Conservation (phyloP, 1,284 basidiomycete species). For the Trametes hirsuta region DNA sequence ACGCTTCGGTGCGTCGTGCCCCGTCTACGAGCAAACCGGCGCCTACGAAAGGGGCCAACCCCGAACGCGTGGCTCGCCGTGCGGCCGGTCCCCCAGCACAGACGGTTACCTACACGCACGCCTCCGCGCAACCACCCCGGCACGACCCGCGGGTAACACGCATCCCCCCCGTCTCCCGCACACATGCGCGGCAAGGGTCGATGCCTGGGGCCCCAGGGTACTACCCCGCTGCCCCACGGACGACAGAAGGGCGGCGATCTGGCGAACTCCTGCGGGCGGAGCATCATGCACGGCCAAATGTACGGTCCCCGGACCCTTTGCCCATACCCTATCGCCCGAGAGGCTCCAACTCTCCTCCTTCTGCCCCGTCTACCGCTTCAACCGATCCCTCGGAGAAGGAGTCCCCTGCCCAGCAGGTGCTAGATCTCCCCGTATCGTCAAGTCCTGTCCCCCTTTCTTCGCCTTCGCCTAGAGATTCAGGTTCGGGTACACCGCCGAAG, state of each 20-base stretch:
- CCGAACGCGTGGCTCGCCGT: slow-evolving; percentile 24
- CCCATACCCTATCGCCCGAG: slow-evolving; percentile 39
- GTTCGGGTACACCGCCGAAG: slow-evolving; percentile 24
- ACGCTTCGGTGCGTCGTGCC: slow-evolving; percentile 21
- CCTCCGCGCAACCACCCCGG: slow-evolving; percentile 12
- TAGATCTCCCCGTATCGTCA: slow-evolving; percentile 18
- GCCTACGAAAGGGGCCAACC: slow-evolving; percentile 9
- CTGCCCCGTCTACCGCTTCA: slow-evolving; percentile 1
- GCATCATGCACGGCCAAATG: slow-evolving; percentile 27
- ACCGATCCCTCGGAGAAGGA: slow-evolving; percentile 9
- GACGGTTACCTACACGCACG: slow-evolving; percentile 10
- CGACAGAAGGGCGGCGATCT: slow-evolving; percentile 17
- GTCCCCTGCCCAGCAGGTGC: slow-evolving; percentile 20
- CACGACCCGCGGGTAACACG: slow-evolving; percentile 18
- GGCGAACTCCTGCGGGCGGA: slow-evolving; percentile 18
- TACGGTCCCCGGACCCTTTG: slow-evolving; percentile 39
- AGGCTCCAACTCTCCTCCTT: slow-evolving; percentile 17
- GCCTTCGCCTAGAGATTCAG: slow-evolving; percentile 9
- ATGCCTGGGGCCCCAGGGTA: slow-evolving; percentile 17
- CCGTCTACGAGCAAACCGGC: slow-evolving; percentile 14
- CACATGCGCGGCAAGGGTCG: slow-evolving; percentile 21
- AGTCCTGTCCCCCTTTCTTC: slow-evolving; percentile 14
- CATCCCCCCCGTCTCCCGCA: slow-evolving; percentile 16
- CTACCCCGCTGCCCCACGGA: slow-evolving; percentile 10
- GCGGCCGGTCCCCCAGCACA: slow-evolving; percentile 6